A percentile compares a stretch with the other conserved stretches of the same genome.
Evolutionary conservation across 2,329 filamentous ascomycete genomes (phyloP).

Genomic region (Fusarium paranaense): DNA sequence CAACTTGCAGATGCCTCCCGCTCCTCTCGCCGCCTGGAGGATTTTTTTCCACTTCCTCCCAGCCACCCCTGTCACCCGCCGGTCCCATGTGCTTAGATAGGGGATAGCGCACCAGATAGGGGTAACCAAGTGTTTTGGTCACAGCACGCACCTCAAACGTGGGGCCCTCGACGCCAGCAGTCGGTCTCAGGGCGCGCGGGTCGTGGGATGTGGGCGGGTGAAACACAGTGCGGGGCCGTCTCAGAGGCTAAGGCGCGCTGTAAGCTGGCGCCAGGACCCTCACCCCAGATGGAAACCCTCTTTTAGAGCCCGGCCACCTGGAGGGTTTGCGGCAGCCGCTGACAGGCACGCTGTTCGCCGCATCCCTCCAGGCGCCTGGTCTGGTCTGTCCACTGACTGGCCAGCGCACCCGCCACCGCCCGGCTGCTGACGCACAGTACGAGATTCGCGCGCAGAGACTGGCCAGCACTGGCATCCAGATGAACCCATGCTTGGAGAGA

Average conservation of each 20-base stretch:
- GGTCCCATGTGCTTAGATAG: slow-evolving; percentile 36
- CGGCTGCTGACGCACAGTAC: slow-evolving; percentile 25
- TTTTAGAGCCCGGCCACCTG: slow-evolving; percentile 6
- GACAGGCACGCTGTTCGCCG: slow-evolving; percentile 23
- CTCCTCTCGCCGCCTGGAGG: background rate
- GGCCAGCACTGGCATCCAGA: slow-evolving; percentile 10
- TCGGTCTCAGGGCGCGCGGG: slow-evolving; percentile 12
- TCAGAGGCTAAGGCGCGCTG: slow-evolving; percentile 9
- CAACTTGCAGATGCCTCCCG: background rate
- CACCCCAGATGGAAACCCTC: slow-evolving; percentile 16
- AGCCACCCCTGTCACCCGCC: slow-evolving; percentile 36
- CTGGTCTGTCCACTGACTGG: slow-evolving; percentile 5
- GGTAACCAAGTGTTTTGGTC: slow-evolving; percentile 38
- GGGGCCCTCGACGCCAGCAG: slow-evolving; percentile 29
- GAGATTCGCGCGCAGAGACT: slow-evolving; percentile 3
- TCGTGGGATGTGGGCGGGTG: slow-evolving; percentile 20
- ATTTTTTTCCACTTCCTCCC: slow-evolving; percentile 3
- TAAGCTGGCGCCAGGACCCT: slow-evolving; percentile 3
- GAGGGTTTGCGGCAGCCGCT: slow-evolving; percentile 20
- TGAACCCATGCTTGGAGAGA: slow-evolving; percentile 24
- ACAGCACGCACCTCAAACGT: slow-evolving; percentile 16
- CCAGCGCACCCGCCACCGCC: slow-evolving; percentile 19
- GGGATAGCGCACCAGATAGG: slow-evolving; percentile 39
- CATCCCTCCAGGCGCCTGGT: slow-evolving; percentile 9
- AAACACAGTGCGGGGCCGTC: slow-evolving; percentile 38